Base-by-base conservation (phyloP, 1,139 yeast species). In the Chernovozyma sophiae-reginae region DNA sequence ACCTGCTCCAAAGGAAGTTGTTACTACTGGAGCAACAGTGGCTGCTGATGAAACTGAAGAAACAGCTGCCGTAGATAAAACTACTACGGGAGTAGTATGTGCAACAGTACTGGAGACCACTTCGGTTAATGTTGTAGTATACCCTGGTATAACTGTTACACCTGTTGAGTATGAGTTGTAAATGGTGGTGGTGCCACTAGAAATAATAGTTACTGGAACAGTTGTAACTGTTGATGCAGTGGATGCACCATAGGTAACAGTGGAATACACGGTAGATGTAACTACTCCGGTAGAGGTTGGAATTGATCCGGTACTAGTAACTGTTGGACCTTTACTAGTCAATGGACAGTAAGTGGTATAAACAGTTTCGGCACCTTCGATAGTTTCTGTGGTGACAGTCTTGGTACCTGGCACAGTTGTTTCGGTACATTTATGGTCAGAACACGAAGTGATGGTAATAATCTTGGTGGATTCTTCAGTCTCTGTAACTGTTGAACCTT, bases 381-480 rank as follows among this genome's bases (percentile, higher is more conserved):
- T 46, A 28, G 60, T 51, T 24, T 52, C 55, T 35, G 62, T 56
- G 43, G 62, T 52, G 28, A 47, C 48, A 30, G 46, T 33, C 33
- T 46, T 44, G 35, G 66, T 56, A 38, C 62, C 66, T 37, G 68
- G 53, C 39, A 58, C 63, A 15, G 58, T 48, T 30, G 63, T 48
- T 30, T 47, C 48, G 31, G 49, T 36, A 52, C 72, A 68, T 39
- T 46, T 50, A 55, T 62, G 40, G 50, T 62, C 53, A 31, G 57
- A 50, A 60, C 81, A 75, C 37, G 72, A 63, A 42, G 79, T 73
- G 60, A 74, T 62, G 53, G 80, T 73, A 41, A 68, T 60, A 44
- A 68, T 20, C 41, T 74, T 61, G 45, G 69, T 66, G 36, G 52
- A 35, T 32, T 49, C 45, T 20, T 20, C 23, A 7, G 23, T 20